Conservation (phyloP, 352 stramenopile species). For the Pythium oligandrum region DNA sequence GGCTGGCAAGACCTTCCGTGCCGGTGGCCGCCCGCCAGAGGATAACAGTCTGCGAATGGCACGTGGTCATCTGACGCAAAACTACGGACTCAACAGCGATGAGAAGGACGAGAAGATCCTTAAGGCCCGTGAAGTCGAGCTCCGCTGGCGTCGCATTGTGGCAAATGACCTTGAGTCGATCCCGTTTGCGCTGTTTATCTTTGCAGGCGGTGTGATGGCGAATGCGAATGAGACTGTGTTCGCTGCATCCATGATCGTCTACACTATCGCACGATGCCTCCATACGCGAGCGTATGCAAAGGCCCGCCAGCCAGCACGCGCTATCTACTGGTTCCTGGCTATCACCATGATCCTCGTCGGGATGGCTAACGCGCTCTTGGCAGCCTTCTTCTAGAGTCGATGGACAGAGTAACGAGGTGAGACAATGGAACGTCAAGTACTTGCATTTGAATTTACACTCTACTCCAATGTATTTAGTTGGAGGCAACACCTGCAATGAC, state of each 20-base stretch:
- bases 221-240: constrained; percentile 9
- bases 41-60: not conserved
- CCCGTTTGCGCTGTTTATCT: constrained; percentile 35
- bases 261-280: constrained; percentile 26
- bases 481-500: not conserved
- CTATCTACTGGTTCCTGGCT: constrained; percentile 17
- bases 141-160: constrained; percentile 44
- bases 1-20: not conserved
- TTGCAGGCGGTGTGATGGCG: constrained; percentile 21
- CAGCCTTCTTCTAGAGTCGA: too few species aligned
- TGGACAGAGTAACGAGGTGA: too few species aligned
- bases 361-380: constrained; percentile 1
- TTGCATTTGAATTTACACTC: too few species aligned
- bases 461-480: too few species aligned
- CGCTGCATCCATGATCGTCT: constrained; percentile 18
- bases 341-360: constrained; percentile 6
- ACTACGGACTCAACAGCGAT: constrained; percentile 22
- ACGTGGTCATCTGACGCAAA: constrained; percentile 15
- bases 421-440: too few species aligned
- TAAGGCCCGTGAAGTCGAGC: constrained; percentile 25
- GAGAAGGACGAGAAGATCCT: constrained; percentile 27
- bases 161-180: constrained; percentile 50
- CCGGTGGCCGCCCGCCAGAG: not conserved
- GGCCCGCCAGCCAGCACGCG: constrained; percentile 32
- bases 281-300: constrained; percentile 42